Base-by-base conservation (phyloP, 23 red algal genomes). In the Gracilaria gracilis region DNA sequence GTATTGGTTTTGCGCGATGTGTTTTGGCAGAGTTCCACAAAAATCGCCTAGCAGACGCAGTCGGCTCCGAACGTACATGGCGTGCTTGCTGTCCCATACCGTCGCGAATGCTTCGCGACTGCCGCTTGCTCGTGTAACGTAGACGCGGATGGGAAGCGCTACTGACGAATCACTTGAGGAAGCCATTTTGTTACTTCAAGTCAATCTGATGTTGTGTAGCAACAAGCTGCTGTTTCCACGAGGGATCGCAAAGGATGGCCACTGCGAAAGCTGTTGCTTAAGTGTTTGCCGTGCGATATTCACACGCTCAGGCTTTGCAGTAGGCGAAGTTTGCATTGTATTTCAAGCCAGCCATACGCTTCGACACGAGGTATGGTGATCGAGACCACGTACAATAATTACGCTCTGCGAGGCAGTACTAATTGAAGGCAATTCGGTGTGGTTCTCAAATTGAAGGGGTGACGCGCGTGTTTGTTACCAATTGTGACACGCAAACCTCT, bases 11-110 rank as follows among this genome's bases (percentile, higher is more conserved):
- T 98, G 96, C n/a, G 85, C 62, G 15, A 72, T 67, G 61, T 98
- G 96, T 51, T 86, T 86, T 55, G 88, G 67, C 0, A 94, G 72
- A 40, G 86, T 86, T 13, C 96, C 96, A 39, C 93, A 88, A 77
- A 92, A 95, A 59, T 95, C 96, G n/a, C 96, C 96, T 0, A 95
- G 53, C 13, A 98, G 54, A 4, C 96, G 92, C 47, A 88, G 89
- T 16, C 35, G 37, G 54, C 23, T 92, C 20, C 96, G 91, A 17
- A 92, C 75, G 46, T 44, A 37, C 42, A 91, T 80, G 5, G 76
- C 88, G 66, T 91, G 71, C 35, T 80, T 70, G 38, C 32, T 38
- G 62, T 87, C 62, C 40, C 44, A 87, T 15, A 87, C 67, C 38
- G 67, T 40, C 11, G 67, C 21, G 24, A 40, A 73, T 9, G 67